Percentiles rank a stretch among this genome's conserved stretches.
These are phyloP conservation scores for Schwanniomyces polymorphus DNA, from an alignment of 805 yeast genomes.

Conservation along the genomic window DNA sequence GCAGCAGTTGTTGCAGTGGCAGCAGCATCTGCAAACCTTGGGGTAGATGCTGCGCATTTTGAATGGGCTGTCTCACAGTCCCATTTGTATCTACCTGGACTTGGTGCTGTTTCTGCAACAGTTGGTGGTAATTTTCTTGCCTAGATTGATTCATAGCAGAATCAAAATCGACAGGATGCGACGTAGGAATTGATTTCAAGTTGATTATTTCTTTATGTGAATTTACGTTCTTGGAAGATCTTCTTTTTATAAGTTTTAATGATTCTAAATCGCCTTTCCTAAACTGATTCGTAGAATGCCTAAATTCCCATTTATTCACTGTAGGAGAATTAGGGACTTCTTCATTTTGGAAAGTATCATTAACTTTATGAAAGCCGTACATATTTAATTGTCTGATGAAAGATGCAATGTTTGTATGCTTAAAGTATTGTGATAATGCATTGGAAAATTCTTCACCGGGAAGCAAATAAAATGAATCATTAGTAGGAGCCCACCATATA, in stretches of 20 bases:
- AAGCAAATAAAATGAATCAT: constrained; percentile 72
- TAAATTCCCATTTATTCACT: constrained; percentile 72
- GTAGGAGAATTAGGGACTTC: constrained; percentile 4
- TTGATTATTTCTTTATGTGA: constrained; percentile 40
- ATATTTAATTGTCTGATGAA: constrained; percentile 45
- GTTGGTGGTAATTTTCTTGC: constrained; percentile 1
- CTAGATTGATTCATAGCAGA: background rate
- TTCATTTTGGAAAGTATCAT: constrained; percentile 34
- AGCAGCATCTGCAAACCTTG: constrained; percentile 3
- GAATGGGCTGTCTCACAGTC: background rate
- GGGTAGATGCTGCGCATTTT: background rate
- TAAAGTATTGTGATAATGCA: constrained; percentile 57
- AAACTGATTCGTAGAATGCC: constrained; percentile 77
- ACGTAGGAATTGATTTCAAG: constrained; percentile 27
- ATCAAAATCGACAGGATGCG: background rate
- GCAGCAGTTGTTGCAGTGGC: background rate
- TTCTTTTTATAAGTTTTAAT: constrained; percentile 72
- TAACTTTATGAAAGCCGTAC: constrained; percentile 48
- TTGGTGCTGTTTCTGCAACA: constrained; percentile 12
- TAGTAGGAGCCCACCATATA: constrained; percentile 80
- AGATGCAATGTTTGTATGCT: constrained; percentile 45
- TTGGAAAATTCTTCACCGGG: constrained; percentile 88
- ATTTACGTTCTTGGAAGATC: constrained; percentile 50
- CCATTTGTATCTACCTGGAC: background rate
- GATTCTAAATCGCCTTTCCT: constrained; percentile 78